Conservation (phyloP, 371 early-diverging fungal species). For the Mortierella sp. region DNA sequence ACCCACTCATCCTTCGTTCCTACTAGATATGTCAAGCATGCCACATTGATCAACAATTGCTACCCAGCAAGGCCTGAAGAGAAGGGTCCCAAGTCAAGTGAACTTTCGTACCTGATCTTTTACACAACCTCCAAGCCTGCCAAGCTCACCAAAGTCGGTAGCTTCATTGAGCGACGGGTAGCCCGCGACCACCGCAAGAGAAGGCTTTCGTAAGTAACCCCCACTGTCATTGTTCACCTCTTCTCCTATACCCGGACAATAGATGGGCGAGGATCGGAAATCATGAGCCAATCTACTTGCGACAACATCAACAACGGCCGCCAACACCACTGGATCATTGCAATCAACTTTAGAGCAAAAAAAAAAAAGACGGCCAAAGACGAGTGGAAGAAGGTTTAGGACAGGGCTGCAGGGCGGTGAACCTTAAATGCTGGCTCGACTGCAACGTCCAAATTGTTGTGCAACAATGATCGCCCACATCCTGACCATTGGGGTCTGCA, state of each 20-base stretch:
- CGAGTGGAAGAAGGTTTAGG: too few species aligned
- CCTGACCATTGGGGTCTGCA: background rate
- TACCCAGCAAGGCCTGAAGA: conserved; percentile 88
- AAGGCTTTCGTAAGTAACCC: conserved; percentile 64
- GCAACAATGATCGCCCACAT: background rate
- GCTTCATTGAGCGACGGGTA: conserved; percentile 82
- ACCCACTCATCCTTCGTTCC: conserved; percentile 52
- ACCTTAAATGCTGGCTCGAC: background rate
- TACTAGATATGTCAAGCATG: conserved; percentile 83
- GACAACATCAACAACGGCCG: too few species aligned
- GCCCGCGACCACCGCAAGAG: conserved; percentile 73
- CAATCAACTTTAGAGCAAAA: too few species aligned
- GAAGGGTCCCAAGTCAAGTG: conserved; percentile 82
- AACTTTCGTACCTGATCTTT: conserved; percentile 89
- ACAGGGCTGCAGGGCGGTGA: background rate
- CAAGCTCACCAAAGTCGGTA: conserved; percentile 92
- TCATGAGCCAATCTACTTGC: too few species aligned
- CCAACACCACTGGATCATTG: too few species aligned
- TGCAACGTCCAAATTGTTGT: background rate
- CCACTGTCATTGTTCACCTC: conserved; percentile 11
- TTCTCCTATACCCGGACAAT: background rate
- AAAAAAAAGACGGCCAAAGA: too few species aligned
- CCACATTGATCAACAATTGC: conserved; percentile 89
- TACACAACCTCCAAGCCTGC: conserved; percentile 91
- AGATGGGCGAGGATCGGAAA: background rate